A percentile compares a stretch with the other conserved stretches of the same genome.
These are phyloP conservation scores for Coemansia sp. DNA, from an alignment of 192 early-diverging fungal genomes.

Conservation along the genomic window DNA sequence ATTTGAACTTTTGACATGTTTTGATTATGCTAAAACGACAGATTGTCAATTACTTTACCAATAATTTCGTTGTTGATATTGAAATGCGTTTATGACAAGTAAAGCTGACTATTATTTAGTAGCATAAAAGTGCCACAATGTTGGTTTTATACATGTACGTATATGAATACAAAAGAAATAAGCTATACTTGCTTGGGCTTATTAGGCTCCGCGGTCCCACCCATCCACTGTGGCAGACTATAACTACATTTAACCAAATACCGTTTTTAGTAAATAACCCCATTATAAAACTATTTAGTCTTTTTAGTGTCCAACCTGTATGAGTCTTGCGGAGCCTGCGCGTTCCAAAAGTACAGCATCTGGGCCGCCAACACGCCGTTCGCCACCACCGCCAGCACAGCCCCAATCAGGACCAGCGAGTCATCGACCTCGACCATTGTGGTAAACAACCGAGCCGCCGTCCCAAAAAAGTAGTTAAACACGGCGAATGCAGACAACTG, in stretches of 20 bases:
- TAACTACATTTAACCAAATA: slow-evolving; percentile 27
- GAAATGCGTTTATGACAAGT: no score
- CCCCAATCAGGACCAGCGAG: slow-evolving; percentile 68
- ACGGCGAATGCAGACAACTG: slow-evolving; percentile 89
- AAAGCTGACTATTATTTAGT: no score
- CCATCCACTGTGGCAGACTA: slow-evolving; percentile 48
- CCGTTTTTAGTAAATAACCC: background rate
- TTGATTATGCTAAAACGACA: background rate
- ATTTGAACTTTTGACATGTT: background rate
- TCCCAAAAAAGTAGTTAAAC: slow-evolving; percentile 84
- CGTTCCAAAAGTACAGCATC: slow-evolving; percentile 77
- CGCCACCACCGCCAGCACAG: slow-evolving; percentile 66
- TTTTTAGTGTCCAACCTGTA: slow-evolving; percentile 55
- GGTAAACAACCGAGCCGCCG: slow-evolving; percentile 84
- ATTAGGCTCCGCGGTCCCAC: slow-evolving; percentile 5
- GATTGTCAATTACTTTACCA: no score
- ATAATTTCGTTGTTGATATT: no score
- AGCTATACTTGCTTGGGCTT: slow-evolving; percentile 40
- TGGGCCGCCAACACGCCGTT: slow-evolving; percentile 79
- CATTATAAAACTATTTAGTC: slow-evolving; percentile 20
- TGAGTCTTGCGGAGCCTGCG: slow-evolving; percentile 42
- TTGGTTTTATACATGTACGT: no score
- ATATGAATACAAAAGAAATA: background rate
- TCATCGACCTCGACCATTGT: slow-evolving; percentile 91
- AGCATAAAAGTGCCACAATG: no score